Evolutionary conservation across 768 basidiomycete species (phyloP).

Genomic region (Leccinum boreale): DNA sequence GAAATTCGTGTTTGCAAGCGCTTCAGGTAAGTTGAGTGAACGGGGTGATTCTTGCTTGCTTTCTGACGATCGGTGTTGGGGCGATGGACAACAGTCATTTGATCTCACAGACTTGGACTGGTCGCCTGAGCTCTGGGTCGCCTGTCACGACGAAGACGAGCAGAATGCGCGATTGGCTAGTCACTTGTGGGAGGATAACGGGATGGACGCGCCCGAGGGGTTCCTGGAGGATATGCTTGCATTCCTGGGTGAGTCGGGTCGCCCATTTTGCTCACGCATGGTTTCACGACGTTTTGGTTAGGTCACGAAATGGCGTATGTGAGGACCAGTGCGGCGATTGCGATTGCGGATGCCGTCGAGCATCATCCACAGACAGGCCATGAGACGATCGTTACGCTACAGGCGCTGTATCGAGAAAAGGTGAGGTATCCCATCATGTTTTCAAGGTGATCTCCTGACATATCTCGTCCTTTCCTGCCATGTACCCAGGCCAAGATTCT

Average conservation of each 20-base stretch:
- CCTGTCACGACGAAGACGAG: constrained; percentile 84
- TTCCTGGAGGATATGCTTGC: constrained; percentile 52
- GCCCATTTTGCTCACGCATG: not conserved
- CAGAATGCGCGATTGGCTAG: constrained; percentile 81
- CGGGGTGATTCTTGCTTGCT: not conserved
- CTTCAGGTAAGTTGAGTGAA: constrained; percentile 62
- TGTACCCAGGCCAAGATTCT: constrained; percentile 69
- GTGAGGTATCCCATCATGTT: constrained; percentile 29
- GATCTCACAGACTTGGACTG: constrained; percentile 95
- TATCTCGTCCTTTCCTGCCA: not conserved
- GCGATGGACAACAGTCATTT: constrained; percentile 59
- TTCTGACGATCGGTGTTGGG: no score
- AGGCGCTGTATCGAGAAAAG: constrained; percentile 82
- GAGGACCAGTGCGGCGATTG: constrained; percentile 63
- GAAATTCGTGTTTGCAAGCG: constrained; percentile 87
- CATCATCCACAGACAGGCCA: constrained; percentile 61
- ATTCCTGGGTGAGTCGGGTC: constrained; percentile 58
- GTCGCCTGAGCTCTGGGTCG: constrained; percentile 85
- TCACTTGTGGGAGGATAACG: constrained; percentile 94
- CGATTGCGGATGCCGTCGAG: constrained; percentile 74
- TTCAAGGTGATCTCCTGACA: not conserved
- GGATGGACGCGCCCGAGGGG: constrained; percentile 76
- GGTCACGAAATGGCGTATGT: constrained; percentile 82
- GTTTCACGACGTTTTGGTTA: constrained; percentile 24
- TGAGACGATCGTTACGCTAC: constrained; percentile 48